phyloP scores from a whole-genome alignment of 129 eudicot species.

The Erigeron canadensis region DNA sequence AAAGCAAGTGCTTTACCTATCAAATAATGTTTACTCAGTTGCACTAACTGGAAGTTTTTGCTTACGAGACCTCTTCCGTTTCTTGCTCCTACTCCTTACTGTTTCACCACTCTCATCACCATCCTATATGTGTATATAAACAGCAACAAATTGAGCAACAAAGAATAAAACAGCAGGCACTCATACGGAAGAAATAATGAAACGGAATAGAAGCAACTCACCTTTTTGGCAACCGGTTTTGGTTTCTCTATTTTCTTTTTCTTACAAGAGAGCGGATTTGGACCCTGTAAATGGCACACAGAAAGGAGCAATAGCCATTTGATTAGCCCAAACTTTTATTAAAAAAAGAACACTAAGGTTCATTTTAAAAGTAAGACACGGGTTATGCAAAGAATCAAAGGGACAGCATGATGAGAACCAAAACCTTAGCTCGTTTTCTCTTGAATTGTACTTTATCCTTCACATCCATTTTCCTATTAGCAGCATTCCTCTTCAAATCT shows the following conservation, averaged over 20 bases:
- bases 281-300: constrained; percentile 57
- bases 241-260: constrained; percentile 56
- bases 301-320: background rate
- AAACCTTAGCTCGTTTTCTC: constrained; percentile 88
- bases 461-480: constrained; percentile 34
- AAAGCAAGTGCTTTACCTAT: constrained; percentile 8
- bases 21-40: constrained; percentile 12
- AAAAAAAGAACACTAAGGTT: background rate
- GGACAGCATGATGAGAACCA: constrained; percentile 3
- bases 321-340: background rate
- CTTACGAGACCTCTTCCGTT: constrained; percentile 75
- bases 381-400: background rate
- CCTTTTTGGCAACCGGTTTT: constrained; percentile 48
- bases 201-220: constrained; percentile 10
- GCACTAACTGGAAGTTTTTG: constrained; percentile 32
- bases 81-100: constrained; percentile 50
- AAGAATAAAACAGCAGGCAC: constrained; percentile 3
- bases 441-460: constrained; percentile 74
- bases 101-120: constrained; percentile 35
- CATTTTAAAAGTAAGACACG: too few species aligned
- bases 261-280: constrained; percentile 88
- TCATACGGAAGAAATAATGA: background rate
- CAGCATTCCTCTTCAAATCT: constrained; percentile 29
- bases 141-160: constrained; percentile 6
- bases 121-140: constrained; percentile 38